Evolutionary conservation across 495 filamentous ascomycete species (phyloP).

Genomic region (Darksidea phi): DNA sequence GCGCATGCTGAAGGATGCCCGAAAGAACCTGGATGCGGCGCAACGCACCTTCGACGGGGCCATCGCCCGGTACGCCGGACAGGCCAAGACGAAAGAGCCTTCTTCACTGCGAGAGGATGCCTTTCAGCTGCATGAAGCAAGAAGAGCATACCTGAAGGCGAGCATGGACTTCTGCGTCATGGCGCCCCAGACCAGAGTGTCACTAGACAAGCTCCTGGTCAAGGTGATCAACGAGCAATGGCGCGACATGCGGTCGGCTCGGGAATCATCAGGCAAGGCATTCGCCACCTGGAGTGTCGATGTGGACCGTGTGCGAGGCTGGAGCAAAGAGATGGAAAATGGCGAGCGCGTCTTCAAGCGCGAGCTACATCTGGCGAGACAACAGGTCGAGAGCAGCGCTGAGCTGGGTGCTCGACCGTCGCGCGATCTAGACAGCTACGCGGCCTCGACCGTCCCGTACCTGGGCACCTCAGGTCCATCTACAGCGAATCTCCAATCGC

Average conservation of each 20-base stretch:
- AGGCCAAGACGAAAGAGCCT: slow-evolving; percentile 90
- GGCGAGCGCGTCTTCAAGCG: slow-evolving; percentile 73
- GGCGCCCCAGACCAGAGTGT: slow-evolving; percentile 75
- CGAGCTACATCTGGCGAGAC: slow-evolving; percentile 74
- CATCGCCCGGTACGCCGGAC: slow-evolving; percentile 72
- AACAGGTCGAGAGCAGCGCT: slow-evolving; percentile 79
- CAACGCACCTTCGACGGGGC: slow-evolving; percentile 82
- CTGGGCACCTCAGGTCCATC: slow-evolving; percentile 70
- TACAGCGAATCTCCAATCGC: slow-evolving; percentile 50
- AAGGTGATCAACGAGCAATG: slow-evolving; percentile 81
- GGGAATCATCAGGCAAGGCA: slow-evolving; percentile 56
- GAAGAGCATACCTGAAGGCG: slow-evolving; percentile 85
- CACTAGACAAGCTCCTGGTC: slow-evolving; percentile 82
- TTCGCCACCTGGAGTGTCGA: slow-evolving; percentile 68
- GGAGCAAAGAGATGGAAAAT: slow-evolving; percentile 89
- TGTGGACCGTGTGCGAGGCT: slow-evolving; percentile 86
- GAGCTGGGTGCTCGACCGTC: slow-evolving; percentile 71
- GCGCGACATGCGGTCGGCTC: slow-evolving; percentile 69
- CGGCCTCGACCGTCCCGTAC: slow-evolving; percentile 79
- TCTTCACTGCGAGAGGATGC: slow-evolving; percentile 90
- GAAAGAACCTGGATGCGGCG: slow-evolving; percentile 68
- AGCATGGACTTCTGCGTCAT: slow-evolving; percentile 90
- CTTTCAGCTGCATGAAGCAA: slow-evolving; percentile 91
- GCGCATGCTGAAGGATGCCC: slow-evolving; percentile 69
- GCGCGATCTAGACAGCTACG: slow-evolving; percentile 90